Base-by-base conservation (phyloP, 306 rosid species). In the Bauhinia variegata region DNA sequence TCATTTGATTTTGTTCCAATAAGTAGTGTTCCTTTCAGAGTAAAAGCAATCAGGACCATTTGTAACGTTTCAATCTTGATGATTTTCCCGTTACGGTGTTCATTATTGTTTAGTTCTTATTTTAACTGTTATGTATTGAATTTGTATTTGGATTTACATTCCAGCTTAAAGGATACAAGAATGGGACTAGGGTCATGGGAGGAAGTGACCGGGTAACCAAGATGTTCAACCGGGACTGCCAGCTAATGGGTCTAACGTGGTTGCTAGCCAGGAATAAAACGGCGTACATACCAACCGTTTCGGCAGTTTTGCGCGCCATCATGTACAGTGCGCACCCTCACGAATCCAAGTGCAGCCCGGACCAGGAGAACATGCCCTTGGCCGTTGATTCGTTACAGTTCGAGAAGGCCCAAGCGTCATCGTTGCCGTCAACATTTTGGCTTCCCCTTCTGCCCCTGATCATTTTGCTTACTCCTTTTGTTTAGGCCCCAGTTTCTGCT, bases 161-260 rank as follows among this genome's bases (percentile, higher is more conserved):
- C 47, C 80, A 89, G 98, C 73, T 89, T 0, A 84, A 79, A 68
- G 96, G 85, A 28, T 59, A 50, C 60, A 87, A 65, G 71, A 87
- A 87, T 44, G 86, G 71, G 39, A 83, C 86, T 11, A 82, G 56
- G 58, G 84, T 69, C 13, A 64, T 32, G 1, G 79, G 79, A 51
- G 79, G 70, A 6, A 72, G 67, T 7, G 97, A 89, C 16, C 67
- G 97, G 11, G 96, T 83, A 8, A 90, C 72, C 79, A 88, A 79
- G 52, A 93, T 93, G 99, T 93, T 86, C 85, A 77, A 77, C 80
- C 30, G 91, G 61, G 99, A 93, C 69, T 93, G 99, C 65, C 97
- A 93, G 78, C 90, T 93, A 10, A 93, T 93, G 99, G 99, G 99
- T 48, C 79, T 93, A 75, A 90, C 99, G 58, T 93, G 99, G 99